Percentiles rank a stretch among this genome's conserved stretches.
These are phyloP conservation scores for Leccinum pachyderme DNA, from an alignment of 1,284 basidiomycete species.

Conservation along the genomic window DNA sequence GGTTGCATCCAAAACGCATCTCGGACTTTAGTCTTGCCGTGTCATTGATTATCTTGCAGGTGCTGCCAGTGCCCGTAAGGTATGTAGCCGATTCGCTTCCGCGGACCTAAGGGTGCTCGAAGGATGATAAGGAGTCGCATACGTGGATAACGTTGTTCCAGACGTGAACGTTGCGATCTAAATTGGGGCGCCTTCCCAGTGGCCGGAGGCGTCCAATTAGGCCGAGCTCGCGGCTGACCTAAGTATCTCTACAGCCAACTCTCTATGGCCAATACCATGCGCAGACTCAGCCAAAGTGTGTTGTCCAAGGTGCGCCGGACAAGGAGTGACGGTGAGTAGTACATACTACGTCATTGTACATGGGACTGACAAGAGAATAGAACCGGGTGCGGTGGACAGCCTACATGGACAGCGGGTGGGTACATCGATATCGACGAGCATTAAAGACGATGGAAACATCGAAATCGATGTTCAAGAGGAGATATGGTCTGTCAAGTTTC, in stretches of 20 bases:
- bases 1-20: too few species aligned
- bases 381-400: not conserved
- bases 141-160: too few species aligned
- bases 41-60: too few species aligned
- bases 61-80: too few species aligned
- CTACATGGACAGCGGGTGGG: not conserved
- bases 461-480: not conserved
- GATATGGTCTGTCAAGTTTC: not conserved
- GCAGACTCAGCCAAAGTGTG: not conserved
- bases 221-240: too few species aligned
- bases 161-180: too few species aligned
- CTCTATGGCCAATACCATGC: not conserved
- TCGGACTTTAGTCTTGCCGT: too few species aligned
- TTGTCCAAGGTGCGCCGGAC: not conserved
- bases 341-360: not conserved
- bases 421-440: not conserved
- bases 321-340: not conserved
- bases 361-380: not conserved
- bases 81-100: too few species aligned
- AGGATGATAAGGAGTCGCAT: too few species aligned
- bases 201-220: too few species aligned
- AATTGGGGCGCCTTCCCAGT: too few species aligned
- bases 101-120: too few species aligned
- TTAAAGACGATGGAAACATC: not conserved
- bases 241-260: not conserved